Percentiles rank a stretch among this genome's conserved stretches.
phyloP scores from a whole-genome alignment of 495 filamentous ascomycete species.

The Aspergillus egyptiacus region DNA sequence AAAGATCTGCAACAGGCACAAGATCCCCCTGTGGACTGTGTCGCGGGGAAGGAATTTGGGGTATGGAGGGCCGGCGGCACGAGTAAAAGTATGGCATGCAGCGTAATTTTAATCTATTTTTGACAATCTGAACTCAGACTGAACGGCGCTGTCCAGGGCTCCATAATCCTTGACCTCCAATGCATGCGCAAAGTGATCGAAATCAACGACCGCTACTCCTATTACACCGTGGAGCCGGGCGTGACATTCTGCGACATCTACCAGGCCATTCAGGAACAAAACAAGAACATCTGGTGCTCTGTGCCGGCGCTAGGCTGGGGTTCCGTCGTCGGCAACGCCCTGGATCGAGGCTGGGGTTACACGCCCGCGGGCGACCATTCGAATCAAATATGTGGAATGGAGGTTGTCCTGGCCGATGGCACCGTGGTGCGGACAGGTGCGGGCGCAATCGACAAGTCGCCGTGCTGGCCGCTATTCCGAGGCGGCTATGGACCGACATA shows the following conservation, averaged over 20 bases:
- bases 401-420: constrained; percentile 11
- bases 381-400: constrained; percentile 11
- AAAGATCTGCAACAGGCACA: constrained; percentile 10
- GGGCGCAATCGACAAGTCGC: constrained; percentile 24
- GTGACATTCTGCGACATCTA: constrained; percentile 50
- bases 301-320: constrained; percentile 50
- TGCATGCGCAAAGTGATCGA: neutral
- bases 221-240: constrained; percentile 33
- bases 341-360: constrained; percentile 4
- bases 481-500: constrained; percentile 51
- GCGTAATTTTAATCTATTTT: too few species aligned
- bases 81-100: too few species aligned
- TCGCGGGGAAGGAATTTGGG: constrained; percentile 18
- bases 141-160: neutral
- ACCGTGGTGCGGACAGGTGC: constrained; percentile 7
- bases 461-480: constrained; percentile 42
- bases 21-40: constrained; percentile 14
- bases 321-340: constrained; percentile 47
- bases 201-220: constrained; percentile 1
- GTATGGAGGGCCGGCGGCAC: too few species aligned
- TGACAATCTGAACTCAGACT: neutral
- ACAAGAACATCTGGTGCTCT: constrained; percentile 45
- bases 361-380: constrained; percentile 1
- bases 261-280: constrained; percentile 39
- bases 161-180: neutral